These are phyloP conservation scores for sunflower (Helianthus annuus) DNA, from an alignment of 129 eudicot genomes.

Conservation along the genomic window HanXRQr2.0-SUNRISE NC_035443.2:3647237-3647736, in stretches of 20 bases:
- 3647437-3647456: background rate
- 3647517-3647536: too few relatives aligned
- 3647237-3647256: background rate
- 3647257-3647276: slow-evolving; percentile 27
- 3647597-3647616: too few relatives aligned
- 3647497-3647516: too few relatives aligned
- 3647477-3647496: background rate
- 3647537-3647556: too few relatives aligned
- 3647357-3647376: slow-evolving; percentile 21
- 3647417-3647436: slow-evolving; percentile 1
- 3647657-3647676: too few relatives aligned
- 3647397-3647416: slow-evolving; percentile 22
- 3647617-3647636: too few relatives aligned
- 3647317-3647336: slow-evolving; percentile 3
- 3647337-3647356: slow-evolving; percentile 6
- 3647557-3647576: too few relatives aligned
- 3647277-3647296: background rate
- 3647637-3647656: too few relatives aligned
- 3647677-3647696: too few relatives aligned
- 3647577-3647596: too few relatives aligned
- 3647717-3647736: too few relatives aligned
- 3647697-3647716: too few relatives aligned
- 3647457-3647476: background rate
- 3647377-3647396: background rate
- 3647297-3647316: slow-evolving; percentile 17